phyloP scores from a whole-genome alignment of 83 land plant species.

The Larix sibirica region DNA sequence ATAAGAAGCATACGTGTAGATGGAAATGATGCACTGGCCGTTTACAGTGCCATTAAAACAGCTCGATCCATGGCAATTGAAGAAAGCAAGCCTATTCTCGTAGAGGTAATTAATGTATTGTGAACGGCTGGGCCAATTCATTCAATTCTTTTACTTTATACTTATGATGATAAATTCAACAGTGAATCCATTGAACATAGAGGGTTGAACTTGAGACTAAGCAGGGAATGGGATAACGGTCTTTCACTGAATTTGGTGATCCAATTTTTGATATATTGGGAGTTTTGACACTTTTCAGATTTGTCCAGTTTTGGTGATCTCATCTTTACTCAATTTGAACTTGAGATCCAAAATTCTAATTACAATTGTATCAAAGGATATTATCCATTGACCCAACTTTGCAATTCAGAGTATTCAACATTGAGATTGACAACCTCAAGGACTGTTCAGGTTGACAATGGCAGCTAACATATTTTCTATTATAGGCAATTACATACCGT shows the following conservation, averaged over 20 bases:
- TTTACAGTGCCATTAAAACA: conserved; percentile 29
- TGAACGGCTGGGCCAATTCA: no score
- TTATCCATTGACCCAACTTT: no score
- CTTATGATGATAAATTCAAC: neutral
- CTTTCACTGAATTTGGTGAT: no score
- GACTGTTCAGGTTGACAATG: conserved; percentile 9
- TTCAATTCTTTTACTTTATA: neutral
- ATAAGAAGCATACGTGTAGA: conserved; percentile 45
- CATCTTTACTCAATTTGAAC: no score
- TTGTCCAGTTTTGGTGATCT: no score
- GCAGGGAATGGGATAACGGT: no score
- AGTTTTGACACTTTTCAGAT: no score
- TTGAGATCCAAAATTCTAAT: no score
- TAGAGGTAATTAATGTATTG: conserved; percentile 25
- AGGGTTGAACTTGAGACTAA: no score
- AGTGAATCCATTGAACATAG: neutral
- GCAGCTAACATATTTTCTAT: neutral
- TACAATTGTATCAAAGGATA: no score
- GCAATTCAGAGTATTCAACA: no score
- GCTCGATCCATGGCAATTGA: conserved; percentile 48
- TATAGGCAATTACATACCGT: conserved; percentile 32
- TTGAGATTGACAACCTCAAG: neutral
- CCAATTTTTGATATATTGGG: no score
- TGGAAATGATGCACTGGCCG: conserved; percentile 50
- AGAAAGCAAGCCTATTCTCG: conserved; percentile 39